phyloP scores from a whole-genome alignment of 1,284 basidiomycete genomes.

The Phellinidium pouzarii region DNA sequence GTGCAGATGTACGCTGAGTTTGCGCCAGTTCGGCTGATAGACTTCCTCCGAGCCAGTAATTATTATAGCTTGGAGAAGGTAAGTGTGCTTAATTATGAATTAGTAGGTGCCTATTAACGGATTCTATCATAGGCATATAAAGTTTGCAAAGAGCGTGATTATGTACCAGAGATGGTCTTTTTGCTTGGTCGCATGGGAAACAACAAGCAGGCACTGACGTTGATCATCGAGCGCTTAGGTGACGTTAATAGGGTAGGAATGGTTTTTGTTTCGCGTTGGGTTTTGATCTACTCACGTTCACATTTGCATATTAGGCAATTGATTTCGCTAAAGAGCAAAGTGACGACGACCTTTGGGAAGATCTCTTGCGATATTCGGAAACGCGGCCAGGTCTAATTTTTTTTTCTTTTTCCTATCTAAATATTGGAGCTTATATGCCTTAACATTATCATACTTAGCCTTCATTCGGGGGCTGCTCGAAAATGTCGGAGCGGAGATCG shows the following conservation, averaged over 20 bases:
- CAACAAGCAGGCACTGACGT: conserved; percentile 87
- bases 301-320: conserved; percentile 60
- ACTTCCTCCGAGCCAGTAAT: conserved; percentile 87
- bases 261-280: neutral
- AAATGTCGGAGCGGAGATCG: conserved; percentile 94
- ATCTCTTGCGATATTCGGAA: conserved; percentile 90
- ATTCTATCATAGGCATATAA: conserved; percentile 63
- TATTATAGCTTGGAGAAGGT: conserved; percentile 89
- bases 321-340: conserved; percentile 98
- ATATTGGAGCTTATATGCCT: conserved; percentile 4
- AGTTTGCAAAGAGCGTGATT: conserved; percentile 78
- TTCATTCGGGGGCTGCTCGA: conserved; percentile 95
- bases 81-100: conserved; percentile 17
- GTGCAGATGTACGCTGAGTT: conserved; percentile 91
- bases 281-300: conserved; percentile 1
- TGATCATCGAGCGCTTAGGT: conserved; percentile 93
- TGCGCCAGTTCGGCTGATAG: conserved; percentile 73
- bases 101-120: neutral
- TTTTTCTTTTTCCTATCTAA: neutral
- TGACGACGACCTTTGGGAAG: conserved; percentile 98
- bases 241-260: conserved; percentile 78
- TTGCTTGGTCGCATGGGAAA: conserved; percentile 96
- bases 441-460: conserved; percentile 35
- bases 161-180: conserved; percentile 97
- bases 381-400: conserved; percentile 68